phyloP scores from a whole-genome alignment of 768 basidiomycete species.

The Pleurotus salmoneostramineus region DNA sequence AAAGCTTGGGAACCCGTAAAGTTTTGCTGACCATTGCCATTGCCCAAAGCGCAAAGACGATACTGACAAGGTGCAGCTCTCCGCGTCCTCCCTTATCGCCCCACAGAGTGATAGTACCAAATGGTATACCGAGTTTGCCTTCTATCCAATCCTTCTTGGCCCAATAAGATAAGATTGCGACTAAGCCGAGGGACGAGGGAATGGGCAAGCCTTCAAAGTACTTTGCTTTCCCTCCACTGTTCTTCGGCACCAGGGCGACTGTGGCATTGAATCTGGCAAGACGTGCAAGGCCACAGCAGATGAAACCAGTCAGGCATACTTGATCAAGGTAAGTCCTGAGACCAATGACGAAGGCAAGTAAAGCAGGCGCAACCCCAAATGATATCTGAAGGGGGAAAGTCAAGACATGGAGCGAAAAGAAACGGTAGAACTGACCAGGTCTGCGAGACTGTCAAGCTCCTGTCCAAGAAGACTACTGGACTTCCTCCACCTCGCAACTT shows the following conservation, averaged over 20 bases:
- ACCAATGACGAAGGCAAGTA: constrained; percentile 87
- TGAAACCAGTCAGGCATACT: constrained; percentile 81
- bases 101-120: constrained; percentile 73
- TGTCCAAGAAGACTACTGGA: constrained; percentile 95
- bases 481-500: constrained; percentile 96
- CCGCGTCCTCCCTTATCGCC: constrained; percentile 68
- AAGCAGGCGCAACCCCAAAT: constrained; percentile 96
- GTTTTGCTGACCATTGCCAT: constrained; percentile 99
- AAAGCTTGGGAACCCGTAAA: constrained; percentile 78
- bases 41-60: constrained; percentile 85
- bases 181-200: constrained; percentile 82
- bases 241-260: constrained; percentile 90
- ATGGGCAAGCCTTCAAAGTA: constrained; percentile 99
- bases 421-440: constrained; percentile 59
- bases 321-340: constrained; percentile 91
- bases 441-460: constrained; percentile 95
- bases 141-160: constrained; percentile 81
- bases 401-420: not conserved
- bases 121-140: constrained; percentile 70
- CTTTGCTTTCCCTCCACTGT: constrained; percentile 78
- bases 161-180: constrained; percentile 79
- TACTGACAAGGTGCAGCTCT: constrained; percentile 77
- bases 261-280: constrained; percentile 99
- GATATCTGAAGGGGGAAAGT: constrained; percentile 62
- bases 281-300: constrained; percentile 94